phyloP scores from a whole-genome alignment of 352 stramenopile species.

The Phytophthora macrochlamydospora region DNA sequence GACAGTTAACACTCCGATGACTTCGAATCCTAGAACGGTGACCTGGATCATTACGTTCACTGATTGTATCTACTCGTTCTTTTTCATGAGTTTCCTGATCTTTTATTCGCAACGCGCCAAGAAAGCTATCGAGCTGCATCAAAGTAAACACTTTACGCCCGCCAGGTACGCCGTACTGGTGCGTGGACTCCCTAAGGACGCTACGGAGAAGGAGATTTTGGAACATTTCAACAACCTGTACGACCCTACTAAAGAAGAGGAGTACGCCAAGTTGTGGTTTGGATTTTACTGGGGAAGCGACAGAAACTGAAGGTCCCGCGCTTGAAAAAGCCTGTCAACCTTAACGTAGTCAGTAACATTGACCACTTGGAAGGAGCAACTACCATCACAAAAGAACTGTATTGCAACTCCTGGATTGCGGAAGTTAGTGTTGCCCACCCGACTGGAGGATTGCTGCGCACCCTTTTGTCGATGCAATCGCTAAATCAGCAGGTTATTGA shows the following conservation, averaged over 20 bases:
- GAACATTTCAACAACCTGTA: slow-evolving; percentile 76
- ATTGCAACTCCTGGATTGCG: slow-evolving; percentile 81
- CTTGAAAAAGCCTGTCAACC: slow-evolving; percentile 44
- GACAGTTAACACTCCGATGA: slow-evolving; percentile 51
- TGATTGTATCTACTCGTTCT: slow-evolving; percentile 46
- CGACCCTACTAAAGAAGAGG: slow-evolving; percentile 65
- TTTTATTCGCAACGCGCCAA: slow-evolving; percentile 39
- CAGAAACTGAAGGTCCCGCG: slow-evolving; percentile 45
- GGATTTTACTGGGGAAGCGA: slow-evolving; percentile 63
- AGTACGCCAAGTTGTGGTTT: slow-evolving; percentile 56
- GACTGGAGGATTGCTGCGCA: slow-evolving; percentile 71
- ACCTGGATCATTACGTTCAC: slow-evolving; percentile 55
- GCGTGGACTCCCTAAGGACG: slow-evolving; percentile 26
- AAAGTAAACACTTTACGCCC: slow-evolving; percentile 53
- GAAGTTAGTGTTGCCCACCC: slow-evolving; percentile 81
- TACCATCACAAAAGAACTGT: slow-evolving; percentile 56
- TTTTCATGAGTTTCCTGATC: slow-evolving; percentile 47
- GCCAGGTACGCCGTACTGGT: slow-evolving; percentile 61
- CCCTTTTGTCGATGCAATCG: slow-evolving; percentile 64
- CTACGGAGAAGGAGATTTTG: slow-evolving; percentile 70
- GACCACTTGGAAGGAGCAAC: slow-evolving; percentile 58
- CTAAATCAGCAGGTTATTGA: slow-evolving; percentile 53
- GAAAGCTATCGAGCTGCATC: slow-evolving; percentile 38
- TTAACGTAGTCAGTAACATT: slow-evolving; percentile 57
- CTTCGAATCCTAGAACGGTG: slow-evolving; percentile 38